A percentile compares a stretch with the other conserved stretches of the same genome.
Evolutionary conservation across 768 basidiomycete species (phyloP).

Genomic region (Lepiota brunneoincarnata): DNA sequence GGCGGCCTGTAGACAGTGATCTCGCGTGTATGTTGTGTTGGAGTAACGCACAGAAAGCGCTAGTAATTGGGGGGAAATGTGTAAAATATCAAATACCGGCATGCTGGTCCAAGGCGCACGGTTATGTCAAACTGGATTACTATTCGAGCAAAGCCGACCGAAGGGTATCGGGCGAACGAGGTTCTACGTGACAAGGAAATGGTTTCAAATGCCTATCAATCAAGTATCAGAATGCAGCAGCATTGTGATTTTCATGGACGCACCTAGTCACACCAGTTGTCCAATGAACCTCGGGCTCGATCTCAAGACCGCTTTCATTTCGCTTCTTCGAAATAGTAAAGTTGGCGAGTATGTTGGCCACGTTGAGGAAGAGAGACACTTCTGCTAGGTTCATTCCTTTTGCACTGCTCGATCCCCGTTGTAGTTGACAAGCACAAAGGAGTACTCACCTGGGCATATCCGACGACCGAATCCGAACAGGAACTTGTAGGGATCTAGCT

Average conservation of each 20-base stretch:
- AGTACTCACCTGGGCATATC: slow-evolving; percentile 24
- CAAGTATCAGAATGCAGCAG: not conserved
- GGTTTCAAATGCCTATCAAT: slow-evolving; percentile 19
- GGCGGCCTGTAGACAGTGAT: too few species aligned
- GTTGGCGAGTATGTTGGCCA: slow-evolving; percentile 32
- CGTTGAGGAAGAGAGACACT: slow-evolving; percentile 32
- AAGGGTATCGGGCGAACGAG: slow-evolving; percentile 16
- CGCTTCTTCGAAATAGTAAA: slow-evolving; percentile 36
- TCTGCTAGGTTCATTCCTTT: slow-evolving; percentile 30
- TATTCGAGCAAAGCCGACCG: too few species aligned
- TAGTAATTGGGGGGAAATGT: too few species aligned
- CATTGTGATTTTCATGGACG: slow-evolving; percentile 4
- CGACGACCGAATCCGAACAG: slow-evolving; percentile 38
- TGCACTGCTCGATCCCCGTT: not conserved
- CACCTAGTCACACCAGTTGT: slow-evolving; percentile 25
- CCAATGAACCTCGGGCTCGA: slow-evolving; percentile 33
- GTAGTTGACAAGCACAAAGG: not conserved
- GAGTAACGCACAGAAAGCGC: too few species aligned
- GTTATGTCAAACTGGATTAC: too few species aligned
- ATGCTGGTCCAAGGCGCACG: too few species aligned
- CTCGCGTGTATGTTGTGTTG: too few species aligned
- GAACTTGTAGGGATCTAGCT: slow-evolving; percentile 27
- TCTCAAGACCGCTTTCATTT: slow-evolving; percentile 30
- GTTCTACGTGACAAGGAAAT: slow-evolving; percentile 22
- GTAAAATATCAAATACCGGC: too few species aligned